These are phyloP conservation scores for Penicillium sp. DNA, from an alignment of 2,329 filamentous ascomycete genomes.

Conservation along the genomic window DNA sequence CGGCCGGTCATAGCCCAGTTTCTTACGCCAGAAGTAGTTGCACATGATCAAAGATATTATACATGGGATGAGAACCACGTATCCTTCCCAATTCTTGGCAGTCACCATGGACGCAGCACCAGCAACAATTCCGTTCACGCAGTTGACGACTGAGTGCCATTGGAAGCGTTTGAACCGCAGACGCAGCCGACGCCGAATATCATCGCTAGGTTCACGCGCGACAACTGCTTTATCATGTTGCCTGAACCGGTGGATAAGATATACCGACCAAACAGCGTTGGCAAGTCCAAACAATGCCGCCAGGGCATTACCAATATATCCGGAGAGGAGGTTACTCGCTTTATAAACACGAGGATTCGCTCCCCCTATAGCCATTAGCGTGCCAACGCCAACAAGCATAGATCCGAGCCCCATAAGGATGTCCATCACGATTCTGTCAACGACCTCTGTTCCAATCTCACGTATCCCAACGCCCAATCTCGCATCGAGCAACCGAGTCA, in stretches of 20 bases:
- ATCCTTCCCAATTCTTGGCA: slow-evolving; percentile 54
- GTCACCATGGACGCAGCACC: slow-evolving; percentile 54
- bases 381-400: slow-evolving; percentile 53
- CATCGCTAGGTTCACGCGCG: slow-evolving; percentile 31
- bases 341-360: slow-evolving; percentile 43
- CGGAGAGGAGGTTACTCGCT: slow-evolving; percentile 56
- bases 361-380: slow-evolving; percentile 56
- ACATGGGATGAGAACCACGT: slow-evolving; percentile 53
- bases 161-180: slow-evolving; percentile 44
- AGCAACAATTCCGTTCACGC: slow-evolving; percentile 48
- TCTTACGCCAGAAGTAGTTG: slow-evolving; percentile 52
- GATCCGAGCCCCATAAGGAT: slow-evolving; percentile 52
- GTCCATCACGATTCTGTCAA: slow-evolving; percentile 56
- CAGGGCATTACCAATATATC: slow-evolving; percentile 56
- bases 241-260: slow-evolving; percentile 45
- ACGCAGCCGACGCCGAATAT: slow-evolving; percentile 33
- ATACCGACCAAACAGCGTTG: slow-evolving; percentile 52
- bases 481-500: slow-evolving; percentile 31
- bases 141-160: slow-evolving; percentile 48
- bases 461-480: slow-evolving; percentile 49
- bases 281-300: slow-evolving; percentile 52
- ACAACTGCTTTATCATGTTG: slow-evolving; percentile 31
- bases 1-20: slow-evolving; percentile 50
- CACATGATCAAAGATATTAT: slow-evolving; percentile 48
- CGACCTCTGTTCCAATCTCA: slow-evolving; percentile 53